Conservation (phyloP, 2,329 filamentous ascomycete species). For the Colletotrichum tanaceti region DNA sequence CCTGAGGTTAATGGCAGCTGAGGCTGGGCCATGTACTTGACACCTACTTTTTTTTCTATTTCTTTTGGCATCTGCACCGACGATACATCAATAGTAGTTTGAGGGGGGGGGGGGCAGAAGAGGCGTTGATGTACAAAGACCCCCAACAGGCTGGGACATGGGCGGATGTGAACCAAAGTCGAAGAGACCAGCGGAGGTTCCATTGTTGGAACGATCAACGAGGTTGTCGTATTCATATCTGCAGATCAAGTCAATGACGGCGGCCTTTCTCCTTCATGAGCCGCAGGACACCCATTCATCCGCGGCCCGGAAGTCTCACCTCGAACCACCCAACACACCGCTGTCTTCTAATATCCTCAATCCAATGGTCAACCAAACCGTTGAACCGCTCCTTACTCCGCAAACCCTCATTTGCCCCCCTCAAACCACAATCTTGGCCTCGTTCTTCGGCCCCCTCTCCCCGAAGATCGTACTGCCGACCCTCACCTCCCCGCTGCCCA, state of each 20-base stretch:
- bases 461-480: slow-evolving; percentile 97
- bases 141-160: too few species aligned
- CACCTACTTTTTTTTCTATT: too few species aligned
- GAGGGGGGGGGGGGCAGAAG: too few species aligned
- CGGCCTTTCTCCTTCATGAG: not conserved
- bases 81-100: too few species aligned
- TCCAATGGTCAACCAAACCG: not conserved
- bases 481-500: slow-evolving; percentile 90
- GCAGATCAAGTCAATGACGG: not conserved
- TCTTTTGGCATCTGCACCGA: too few species aligned
- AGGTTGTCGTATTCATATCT: not conserved
- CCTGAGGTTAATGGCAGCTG: too few species aligned
- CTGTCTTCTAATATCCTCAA: not conserved
- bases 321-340: not conserved
- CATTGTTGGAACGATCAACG: not conserved
- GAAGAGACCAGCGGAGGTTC: too few species aligned
- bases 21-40: not conserved
- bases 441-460: slow-evolving; percentile 79
- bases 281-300: not conserved
- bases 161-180: not conserved
- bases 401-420: not conserved
- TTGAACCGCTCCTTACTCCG: not conserved
- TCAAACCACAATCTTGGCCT: slow-evolving; percentile 74
- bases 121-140: too few species aligned
- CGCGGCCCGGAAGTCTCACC: not conserved